These are phyloP conservation scores for Lagenidium giganteum DNA, from an alignment of 352 stramenopile genomes.

Conservation along the genomic window DNA sequence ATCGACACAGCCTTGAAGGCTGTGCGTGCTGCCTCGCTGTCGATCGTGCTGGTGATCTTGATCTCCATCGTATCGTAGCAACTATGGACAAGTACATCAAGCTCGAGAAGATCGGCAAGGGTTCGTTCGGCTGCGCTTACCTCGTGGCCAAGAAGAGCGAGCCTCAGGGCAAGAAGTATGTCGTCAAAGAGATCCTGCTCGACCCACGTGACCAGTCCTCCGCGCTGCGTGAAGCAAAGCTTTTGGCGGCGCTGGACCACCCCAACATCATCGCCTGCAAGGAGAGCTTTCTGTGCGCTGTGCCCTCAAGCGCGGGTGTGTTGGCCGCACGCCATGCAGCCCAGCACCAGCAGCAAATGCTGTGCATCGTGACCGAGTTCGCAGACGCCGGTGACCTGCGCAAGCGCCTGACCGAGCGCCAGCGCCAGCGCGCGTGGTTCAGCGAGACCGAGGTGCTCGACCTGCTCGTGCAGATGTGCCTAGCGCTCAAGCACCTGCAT, in stretches of 20 bases:
- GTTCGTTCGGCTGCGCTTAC: conserved; percentile 66
- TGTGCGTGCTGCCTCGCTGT: too few species aligned
- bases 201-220: conserved; percentile 55
- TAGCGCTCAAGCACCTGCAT: conserved; percentile 80
- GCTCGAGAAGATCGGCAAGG: conserved; percentile 69
- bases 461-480: conserved; percentile 59
- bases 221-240: conserved; percentile 55
- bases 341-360: conserved; percentile 17
- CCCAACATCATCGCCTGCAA: conserved; percentile 82
- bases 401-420: conserved; percentile 36
- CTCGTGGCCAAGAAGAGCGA: conserved; percentile 44
- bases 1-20: too few species aligned
- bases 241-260: conserved; percentile 70
- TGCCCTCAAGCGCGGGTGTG: neutral
- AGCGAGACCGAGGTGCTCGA: conserved; percentile 40
- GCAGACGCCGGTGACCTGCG: conserved; percentile 73
- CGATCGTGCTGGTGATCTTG: too few species aligned
- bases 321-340: conserved; percentile 1
- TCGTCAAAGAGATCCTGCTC: conserved; percentile 75
- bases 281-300: conserved; percentile 60
- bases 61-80: too few species aligned
- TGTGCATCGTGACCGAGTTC: conserved; percentile 86
- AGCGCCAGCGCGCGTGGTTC: conserved; percentile 11
- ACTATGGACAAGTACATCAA: conserved; percentile 83
- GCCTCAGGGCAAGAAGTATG: conserved; percentile 32